phyloP scores from a whole-genome alignment of 768 basidiomycete genomes.

The Galerina sulciceps region DNA sequence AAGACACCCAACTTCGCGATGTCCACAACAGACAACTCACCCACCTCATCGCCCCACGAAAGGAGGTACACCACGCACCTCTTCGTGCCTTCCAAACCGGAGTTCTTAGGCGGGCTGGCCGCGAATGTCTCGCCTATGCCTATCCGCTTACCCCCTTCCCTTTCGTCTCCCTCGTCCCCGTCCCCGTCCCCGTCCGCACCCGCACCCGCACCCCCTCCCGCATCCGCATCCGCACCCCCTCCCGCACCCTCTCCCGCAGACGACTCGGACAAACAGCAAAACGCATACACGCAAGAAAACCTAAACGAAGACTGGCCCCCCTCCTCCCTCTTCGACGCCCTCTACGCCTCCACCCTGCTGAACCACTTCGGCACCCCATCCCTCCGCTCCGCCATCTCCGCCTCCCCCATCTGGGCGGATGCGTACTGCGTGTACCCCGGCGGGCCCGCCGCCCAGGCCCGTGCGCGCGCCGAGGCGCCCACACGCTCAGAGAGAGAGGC shows the following conservation, averaged over 20 bases:
- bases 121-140: conserved; percentile 3
- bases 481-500: not conserved
- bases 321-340: conserved; percentile 21
- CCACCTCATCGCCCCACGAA: conserved; percentile 11
- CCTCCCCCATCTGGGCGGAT: not conserved
- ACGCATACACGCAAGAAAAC: too few relatives aligned
- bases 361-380: conserved; percentile 15
- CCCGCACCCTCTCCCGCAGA: too few relatives aligned
- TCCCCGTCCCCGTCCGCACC: too few relatives aligned
- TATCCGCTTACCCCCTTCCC: conserved; percentile 12
- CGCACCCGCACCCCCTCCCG: too few relatives aligned
- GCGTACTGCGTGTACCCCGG: too few relatives aligned
- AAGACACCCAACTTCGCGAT: conserved; percentile 21
- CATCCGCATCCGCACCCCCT: too few relatives aligned
- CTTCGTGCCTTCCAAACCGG: conserved; percentile 3
- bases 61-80: conserved; percentile 17
- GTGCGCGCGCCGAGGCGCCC: not conserved
- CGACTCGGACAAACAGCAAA: too few relatives aligned
- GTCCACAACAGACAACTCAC: conserved; percentile 16
- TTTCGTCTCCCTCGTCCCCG: too few relatives aligned
- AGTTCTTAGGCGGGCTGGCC: not conserved
- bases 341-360: conserved; percentile 19
- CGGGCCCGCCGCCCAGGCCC: too few relatives aligned
- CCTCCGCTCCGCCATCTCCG: conserved; percentile 4
- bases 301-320: conserved; percentile 22